Percentiles rank a stretch among this genome's conserved stretches.
These are phyloP conservation scores for Amaranthus cruentus DNA, from an alignment of 148 eudicot species.

Conservation along the genomic window DNA sequence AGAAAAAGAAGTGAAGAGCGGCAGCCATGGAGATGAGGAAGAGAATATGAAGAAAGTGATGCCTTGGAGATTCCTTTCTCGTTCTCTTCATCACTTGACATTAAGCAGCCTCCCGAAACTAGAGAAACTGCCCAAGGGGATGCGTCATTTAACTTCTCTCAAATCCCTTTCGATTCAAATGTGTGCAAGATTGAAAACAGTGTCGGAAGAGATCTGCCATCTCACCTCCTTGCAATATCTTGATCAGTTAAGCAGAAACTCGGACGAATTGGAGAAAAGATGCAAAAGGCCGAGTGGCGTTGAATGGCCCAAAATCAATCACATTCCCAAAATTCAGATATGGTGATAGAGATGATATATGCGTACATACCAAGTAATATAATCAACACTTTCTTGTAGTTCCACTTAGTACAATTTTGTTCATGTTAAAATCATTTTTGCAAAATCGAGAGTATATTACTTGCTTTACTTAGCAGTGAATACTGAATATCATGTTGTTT, in stretches of 20 bases:
- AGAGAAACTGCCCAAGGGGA: conserved; percentile 14
- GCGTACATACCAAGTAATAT: too few species aligned
- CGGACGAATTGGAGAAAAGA: conserved; percentile 10
- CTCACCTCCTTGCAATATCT: conserved; percentile 4
- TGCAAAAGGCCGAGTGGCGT: not conserved
- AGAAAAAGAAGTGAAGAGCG: too few species aligned
- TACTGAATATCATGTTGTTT: too few species aligned
- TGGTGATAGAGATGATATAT: too few species aligned
- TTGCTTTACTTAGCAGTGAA: too few species aligned
- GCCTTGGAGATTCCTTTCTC: conserved; percentile 6
- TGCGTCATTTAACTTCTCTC: conserved; percentile 16
- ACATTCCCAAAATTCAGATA: not conserved
- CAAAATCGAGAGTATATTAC: too few species aligned
- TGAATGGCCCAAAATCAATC: conserved; percentile 20
- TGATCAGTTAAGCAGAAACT: not conserved
- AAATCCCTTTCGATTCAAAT: not conserved
- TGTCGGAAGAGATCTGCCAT: conserved; percentile 17
- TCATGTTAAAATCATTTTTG: too few species aligned
- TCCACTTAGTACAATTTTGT: too few species aligned
- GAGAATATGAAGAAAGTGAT: too few species aligned
- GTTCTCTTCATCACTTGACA: not conserved
- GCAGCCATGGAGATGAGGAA: not conserved
- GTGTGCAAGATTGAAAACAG: not conserved
- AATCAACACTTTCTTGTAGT: too few species aligned
- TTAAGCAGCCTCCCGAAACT: not conserved